Evolutionary conservation across 306 rosid species (phyloP), one percentile per base, ranked within the genome.

Genomic region (Pyrus bretschneideri): DNA sequence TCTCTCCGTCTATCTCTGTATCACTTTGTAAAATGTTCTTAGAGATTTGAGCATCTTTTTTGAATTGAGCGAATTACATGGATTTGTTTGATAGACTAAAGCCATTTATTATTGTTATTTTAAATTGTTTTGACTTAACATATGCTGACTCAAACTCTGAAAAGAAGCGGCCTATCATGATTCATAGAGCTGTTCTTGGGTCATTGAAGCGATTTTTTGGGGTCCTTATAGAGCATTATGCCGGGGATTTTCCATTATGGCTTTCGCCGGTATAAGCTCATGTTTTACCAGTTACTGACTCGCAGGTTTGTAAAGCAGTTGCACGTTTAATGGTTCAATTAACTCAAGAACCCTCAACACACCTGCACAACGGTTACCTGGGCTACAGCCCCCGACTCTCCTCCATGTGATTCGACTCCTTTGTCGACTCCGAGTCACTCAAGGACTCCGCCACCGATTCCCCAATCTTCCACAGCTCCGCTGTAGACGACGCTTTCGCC

Each of bases 241-340:
- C 97, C 29, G 96, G 99, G 57, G 97, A 95, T 77, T 95, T 95
- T 77, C 97, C 99, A 35, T 81, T n/a, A n/a, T n/a, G n/a, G n/a
- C n/a, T n/a, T n/a, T n/a, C n/a, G n/a, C n/a, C n/a, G n/a, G n/a
- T n/a, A n/a, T n/a, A n/a, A n/a, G n/a, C 23, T 23, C 23, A 97
- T 73, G 85, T 95, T 76, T 80, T 92, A 80, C 98, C 98, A 27
- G 97, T 95, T 35, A 90, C 97, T 2, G 98, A 95, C 59, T 44
- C 84, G 63, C 98, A 95, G 98, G 98, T 95, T 88, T 31, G 63
- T 42, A 4, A 76, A 31, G 67, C 21, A 51, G 45, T 67, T 60
- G 17, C 46, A 23, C 10, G 4, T 3, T 66, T 71, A 19, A 5
- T 38, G 54, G 70, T 70, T 69, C 5, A 76, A 51, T 69, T 72